Evolutionary conservation across 768 basidiomycete genomes (phyloP), one percentile per base, ranked within the genome.

Genomic region (Dacryopinax primogenitus): DNA sequence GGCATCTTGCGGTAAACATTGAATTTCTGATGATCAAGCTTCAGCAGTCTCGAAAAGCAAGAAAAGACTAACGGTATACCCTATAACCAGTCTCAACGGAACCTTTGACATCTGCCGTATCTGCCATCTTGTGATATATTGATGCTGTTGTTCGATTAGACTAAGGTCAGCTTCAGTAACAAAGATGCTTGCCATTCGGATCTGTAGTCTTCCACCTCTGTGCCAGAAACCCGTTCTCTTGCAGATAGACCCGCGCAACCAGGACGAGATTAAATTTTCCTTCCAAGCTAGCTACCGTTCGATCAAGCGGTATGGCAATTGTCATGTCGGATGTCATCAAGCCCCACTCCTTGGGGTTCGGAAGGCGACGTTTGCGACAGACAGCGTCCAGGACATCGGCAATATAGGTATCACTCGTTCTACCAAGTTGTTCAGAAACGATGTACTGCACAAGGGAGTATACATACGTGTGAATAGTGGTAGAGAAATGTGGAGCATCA

Each of bases 251-350:
- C 70, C 84, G 79, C 75, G 87, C 88, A 64, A 93, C 85, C 13
- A 98, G 79, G 12, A 87, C 81, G 18, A 98, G 79, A 69, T 94
- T 89, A 13, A 84, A 81, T 71, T 88, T 89, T 3, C 92, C 93
- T 73, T 91, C 88, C 71, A 98, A 77, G 76, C 90, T 92, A 35
- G 91, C 92, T n/a, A 98, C 95, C 0, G 96, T 98, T 21, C 94
- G 82, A 74, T 98, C 96, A 32, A 97, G 81, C 30, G 94, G 94
- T 33, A 92, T 86, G 64, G 92, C 76, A 39, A 95, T 86, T 65
- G 84, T 86, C 75, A 78, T 80, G 65, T 85, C 83, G 0, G 80
- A 78, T 51, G 88, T 76, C 39, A 94, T 77, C 23, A 98, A 81
- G 1, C 90, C 90, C 76, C 92, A 97, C 66, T 92, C 87, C 65